These are phyloP conservation scores for Hortiboletus campestris DNA, from an alignment of 768 basidiomycete species.

Conservation along the genomic window DNA sequence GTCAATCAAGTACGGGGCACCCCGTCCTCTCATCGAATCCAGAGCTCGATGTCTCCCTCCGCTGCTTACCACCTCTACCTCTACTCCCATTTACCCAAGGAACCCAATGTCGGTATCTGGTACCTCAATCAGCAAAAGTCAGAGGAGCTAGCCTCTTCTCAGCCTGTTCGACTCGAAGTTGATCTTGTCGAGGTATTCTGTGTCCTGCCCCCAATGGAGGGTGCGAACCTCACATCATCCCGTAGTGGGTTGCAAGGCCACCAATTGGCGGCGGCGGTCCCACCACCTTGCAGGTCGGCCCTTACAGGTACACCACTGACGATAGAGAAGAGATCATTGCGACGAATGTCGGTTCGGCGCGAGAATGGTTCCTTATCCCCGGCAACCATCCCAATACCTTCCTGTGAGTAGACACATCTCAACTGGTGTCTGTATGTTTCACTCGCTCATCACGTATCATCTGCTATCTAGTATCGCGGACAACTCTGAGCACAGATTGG, in stretches of 20 bases:
- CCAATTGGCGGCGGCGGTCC: not conserved
- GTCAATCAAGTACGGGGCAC: not conserved
- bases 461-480: not conserved
- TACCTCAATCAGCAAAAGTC: too few species aligned
- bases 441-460: not conserved
- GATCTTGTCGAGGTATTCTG: constrained; percentile 2
- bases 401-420: not conserved
- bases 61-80: not conserved
- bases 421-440: too few species aligned
- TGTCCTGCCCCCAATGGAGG: not conserved
- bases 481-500: not conserved
- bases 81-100: not conserved
- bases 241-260: not conserved
- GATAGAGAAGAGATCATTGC: not conserved
- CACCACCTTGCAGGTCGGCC: not conserved
- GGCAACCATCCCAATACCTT: not conserved
- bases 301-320: not conserved
- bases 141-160: too few species aligned
- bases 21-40: not conserved
- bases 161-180: not conserved
- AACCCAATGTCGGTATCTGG: not conserved
- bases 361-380: not conserved
- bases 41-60: not conserved
- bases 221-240: not conserved
- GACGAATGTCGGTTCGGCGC: not conserved